phyloP scores from a whole-genome alignment of 176 grass and related monocot genomes.

The Juncus effusus region DNA sequence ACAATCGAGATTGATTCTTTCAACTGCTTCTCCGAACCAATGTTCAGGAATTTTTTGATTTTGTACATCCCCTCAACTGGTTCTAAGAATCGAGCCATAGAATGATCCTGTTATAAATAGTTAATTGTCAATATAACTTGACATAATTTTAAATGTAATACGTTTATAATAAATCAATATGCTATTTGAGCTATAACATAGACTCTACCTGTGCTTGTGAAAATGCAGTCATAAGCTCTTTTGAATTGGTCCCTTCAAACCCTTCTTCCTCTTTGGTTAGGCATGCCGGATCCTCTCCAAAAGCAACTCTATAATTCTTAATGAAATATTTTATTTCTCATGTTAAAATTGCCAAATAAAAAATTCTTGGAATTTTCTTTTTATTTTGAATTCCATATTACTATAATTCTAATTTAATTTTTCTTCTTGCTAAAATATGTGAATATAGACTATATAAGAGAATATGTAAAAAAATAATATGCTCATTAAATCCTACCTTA shows the following conservation, averaged over 20 bases:
- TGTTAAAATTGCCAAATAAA: slow-evolving; percentile 23
- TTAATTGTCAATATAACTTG: background rate
- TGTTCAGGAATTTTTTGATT: slow-evolving; percentile 48
- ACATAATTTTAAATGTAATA: background rate
- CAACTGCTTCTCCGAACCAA: slow-evolving; percentile 23
- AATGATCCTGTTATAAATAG: background rate
- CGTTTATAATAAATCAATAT: too few relatives aligned
- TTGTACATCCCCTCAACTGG: slow-evolving; percentile 26
- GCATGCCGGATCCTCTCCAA: slow-evolving; percentile 48
- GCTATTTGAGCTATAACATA: too few relatives aligned
- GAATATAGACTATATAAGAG: too few relatives aligned
- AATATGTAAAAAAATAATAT: too few relatives aligned
- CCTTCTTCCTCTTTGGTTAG: slow-evolving; percentile 29
- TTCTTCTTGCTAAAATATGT: too few relatives aligned
- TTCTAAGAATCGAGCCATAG: slow-evolving; percentile 26
- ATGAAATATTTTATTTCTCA: slow-evolving; percentile 27
- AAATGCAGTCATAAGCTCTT: slow-evolving; percentile 39
- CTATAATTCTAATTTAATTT: too few relatives aligned
- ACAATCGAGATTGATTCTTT: slow-evolving; percentile 16
- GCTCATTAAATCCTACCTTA: too few relatives aligned
- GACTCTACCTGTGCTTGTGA: slow-evolving; percentile 30
- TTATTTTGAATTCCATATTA: too few relatives aligned
- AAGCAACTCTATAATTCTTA: slow-evolving; percentile 51
- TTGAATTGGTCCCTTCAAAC: background rate
- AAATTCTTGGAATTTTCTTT: too few relatives aligned